A percentile compares a stretch with the other conserved stretches of the same genome.
Evolutionary conservation across 306 rosid genomes (phyloP).

Genomic region (Hippophae tibetana): DNA sequence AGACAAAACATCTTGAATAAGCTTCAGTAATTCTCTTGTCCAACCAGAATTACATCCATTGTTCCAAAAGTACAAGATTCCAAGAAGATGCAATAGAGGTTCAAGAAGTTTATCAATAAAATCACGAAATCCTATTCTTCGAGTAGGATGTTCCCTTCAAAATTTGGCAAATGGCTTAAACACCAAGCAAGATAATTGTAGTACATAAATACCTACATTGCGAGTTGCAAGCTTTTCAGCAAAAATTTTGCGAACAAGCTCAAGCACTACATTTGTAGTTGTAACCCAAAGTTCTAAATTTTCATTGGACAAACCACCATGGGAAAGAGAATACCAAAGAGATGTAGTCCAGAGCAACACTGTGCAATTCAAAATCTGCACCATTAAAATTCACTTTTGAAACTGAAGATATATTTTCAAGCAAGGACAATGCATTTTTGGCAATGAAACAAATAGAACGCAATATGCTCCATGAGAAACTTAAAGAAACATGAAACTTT

Average conservation of each 20-base stretch:
- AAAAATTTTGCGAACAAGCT: constrained; percentile 42
- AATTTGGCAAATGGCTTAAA: constrained; percentile 78
- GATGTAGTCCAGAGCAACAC: constrained; percentile 50
- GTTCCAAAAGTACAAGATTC: constrained; percentile 41
- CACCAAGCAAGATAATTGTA: constrained; percentile 42
- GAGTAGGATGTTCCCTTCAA: constrained; percentile 49
- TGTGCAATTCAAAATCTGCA: constrained; percentile 40
- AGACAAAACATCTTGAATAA: constrained; percentile 61
- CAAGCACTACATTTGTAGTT: constrained; percentile 37
- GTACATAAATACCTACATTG: constrained; percentile 35
- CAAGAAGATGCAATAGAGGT: constrained; percentile 52
- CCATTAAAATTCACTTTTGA: constrained; percentile 22
- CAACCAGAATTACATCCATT: constrained; percentile 29
- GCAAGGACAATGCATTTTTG: constrained; percentile 32
- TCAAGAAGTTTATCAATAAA: constrained; percentile 75
- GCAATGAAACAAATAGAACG: constrained; percentile 42
- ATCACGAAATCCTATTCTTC: constrained; percentile 56
- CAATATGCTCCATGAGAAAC: constrained; percentile 51
- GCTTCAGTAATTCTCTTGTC: constrained; percentile 39
- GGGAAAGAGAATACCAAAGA: constrained; percentile 60
- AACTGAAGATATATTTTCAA: constrained; percentile 20
- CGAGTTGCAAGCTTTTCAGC: constrained; percentile 32
- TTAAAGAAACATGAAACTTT: constrained; percentile 40
- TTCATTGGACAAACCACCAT: constrained; percentile 60
- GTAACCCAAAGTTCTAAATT: constrained; percentile 69